Evolutionary conservation across 164 flowering plant genomes (phyloP).

Genomic region (Kalanchoe fedtschenkoi): DNA sequence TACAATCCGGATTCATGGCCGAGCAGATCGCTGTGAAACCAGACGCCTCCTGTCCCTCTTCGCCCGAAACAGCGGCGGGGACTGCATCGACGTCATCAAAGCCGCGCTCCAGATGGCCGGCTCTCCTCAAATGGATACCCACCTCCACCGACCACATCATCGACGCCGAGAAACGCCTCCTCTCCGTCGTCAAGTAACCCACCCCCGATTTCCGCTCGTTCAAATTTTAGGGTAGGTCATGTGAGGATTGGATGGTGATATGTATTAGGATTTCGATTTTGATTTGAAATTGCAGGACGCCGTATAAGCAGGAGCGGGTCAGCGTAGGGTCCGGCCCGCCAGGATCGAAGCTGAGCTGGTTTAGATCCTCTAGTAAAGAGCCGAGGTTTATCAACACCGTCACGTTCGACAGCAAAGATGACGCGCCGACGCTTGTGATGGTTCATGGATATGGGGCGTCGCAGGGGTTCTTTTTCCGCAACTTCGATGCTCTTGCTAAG

Average conservation of each 20-base stretch:
- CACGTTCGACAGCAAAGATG: constrained; percentile 65
- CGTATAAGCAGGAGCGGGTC: constrained; percentile 66
- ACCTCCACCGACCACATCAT: constrained; percentile 79
- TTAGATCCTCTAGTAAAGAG: constrained; percentile 65
- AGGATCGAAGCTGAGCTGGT: constrained; percentile 79
- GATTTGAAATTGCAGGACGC: constrained; percentile 44
- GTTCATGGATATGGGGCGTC: constrained; percentile 96
- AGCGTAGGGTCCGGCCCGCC: constrained; percentile 91
- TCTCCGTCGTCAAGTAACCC: constrained; percentile 65
- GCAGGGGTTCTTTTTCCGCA: constrained; percentile 89
- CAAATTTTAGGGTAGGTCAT: neutral
- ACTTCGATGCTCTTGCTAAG: constrained; percentile 79
- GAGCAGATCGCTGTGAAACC: constrained; percentile 19
- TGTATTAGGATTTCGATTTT: neutral
- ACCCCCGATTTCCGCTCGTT: neutral
- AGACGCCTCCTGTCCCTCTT: constrained; percentile 6
- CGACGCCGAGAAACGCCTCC: constrained; percentile 85
- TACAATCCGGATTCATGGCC: constrained; percentile 19
- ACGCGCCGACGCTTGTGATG: constrained; percentile 83
- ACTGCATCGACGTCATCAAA: constrained; percentile 9
- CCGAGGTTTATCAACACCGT: constrained; percentile 87
- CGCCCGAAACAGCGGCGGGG: too few relatives aligned
- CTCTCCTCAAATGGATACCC: constrained; percentile 81
- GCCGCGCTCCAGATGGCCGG: constrained; percentile 47
- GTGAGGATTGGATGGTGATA: too few relatives aligned